Evolutionary conservation across 768 basidiomycete species (phyloP), one percentile per base, ranked within the genome.

Genomic region (Multifurca ochricompacta): DNA sequence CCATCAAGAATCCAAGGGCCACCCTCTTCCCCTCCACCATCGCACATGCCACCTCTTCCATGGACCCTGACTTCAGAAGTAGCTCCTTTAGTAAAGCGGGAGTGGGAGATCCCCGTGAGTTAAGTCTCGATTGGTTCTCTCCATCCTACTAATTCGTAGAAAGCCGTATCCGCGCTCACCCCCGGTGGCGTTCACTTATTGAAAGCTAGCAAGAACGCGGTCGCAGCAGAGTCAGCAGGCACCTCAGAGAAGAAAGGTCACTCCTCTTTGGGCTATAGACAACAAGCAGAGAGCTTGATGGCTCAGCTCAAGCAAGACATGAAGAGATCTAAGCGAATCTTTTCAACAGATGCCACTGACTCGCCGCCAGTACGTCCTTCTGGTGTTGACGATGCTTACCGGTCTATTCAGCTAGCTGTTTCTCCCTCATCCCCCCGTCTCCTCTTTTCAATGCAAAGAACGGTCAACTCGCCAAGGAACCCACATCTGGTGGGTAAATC

Each of bases 261-360:
- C 54, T 82, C 85, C 0, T 83, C 87, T 7, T 72, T 81, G 19
- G 78, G 77, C 8, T 88, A 88, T 66, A 80, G 90, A 37, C 74
- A 81, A 61, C 82, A 89, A 61, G 91, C 88, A 11, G 86, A 81
- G 8, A 81, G 75, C 23, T 69, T 94, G 42, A 91, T 94, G 87
- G 85, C 85, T 23, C 87, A 90, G 60, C 91, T 93, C 59, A 85
- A 85, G 68, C 77, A 74, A 53, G 87, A 89, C 62, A 81, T 90
- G 76, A 82, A 80, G 62, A 78, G 81, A 4, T 77, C 79, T 48
- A 88, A 88, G 66, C 82, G 85, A 11, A 62, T 87, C 2, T 85
- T 86, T 64, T 85, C 85, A 2, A 76, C 74, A 5, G 83, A 85
- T 16, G 82, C 81, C 0, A 82, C 83, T 14, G 56, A 71, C 43